phyloP scores from a whole-genome alignment of 352 stramenopile genomes.

The Phytophthora pinifolia region DNA sequence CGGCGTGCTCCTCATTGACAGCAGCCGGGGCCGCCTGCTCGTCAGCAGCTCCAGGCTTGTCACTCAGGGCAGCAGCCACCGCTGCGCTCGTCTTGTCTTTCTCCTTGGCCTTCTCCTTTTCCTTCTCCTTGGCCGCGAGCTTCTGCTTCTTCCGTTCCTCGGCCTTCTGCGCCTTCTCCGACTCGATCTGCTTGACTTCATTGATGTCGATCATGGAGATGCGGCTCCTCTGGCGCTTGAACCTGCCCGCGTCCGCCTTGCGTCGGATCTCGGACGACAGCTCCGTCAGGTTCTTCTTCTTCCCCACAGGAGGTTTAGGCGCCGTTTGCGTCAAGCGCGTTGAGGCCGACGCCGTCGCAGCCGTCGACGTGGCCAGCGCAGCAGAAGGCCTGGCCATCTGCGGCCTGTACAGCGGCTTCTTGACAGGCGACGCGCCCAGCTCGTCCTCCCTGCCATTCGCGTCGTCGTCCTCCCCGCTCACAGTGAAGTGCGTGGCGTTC shows the following conservation, averaged over 20 bases:
- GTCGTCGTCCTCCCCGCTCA: constrained; percentile 51
- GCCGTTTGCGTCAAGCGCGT: constrained; percentile 31
- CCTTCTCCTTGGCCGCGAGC: constrained; percentile 37
- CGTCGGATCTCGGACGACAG: constrained; percentile 81
- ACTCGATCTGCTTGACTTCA: constrained; percentile 88
- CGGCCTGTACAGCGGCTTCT: constrained; percentile 47
- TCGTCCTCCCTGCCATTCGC: constrained; percentile 29
- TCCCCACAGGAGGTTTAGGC: constrained; percentile 38
- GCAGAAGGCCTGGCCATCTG: constrained; percentile 41
- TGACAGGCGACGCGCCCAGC: constrained; percentile 28
- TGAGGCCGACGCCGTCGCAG: constrained; percentile 18
- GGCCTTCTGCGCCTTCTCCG: constrained; percentile 81
- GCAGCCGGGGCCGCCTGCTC: constrained; percentile 5
- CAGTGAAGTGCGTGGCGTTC: constrained; percentile 60
- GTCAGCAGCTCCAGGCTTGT: constrained; percentile 21
- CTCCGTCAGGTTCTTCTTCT: constrained; percentile 67
- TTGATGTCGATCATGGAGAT: constrained; percentile 90
- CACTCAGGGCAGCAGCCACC: constrained; percentile 6
- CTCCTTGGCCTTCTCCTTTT: constrained; percentile 39
- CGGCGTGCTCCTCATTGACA: constrained; percentile 36
- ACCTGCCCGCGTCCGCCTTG: constrained; percentile 77
- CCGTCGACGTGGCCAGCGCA: constrained; percentile 20
- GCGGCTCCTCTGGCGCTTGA: constrained; percentile 81
- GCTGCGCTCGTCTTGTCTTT: constrained; percentile 28
- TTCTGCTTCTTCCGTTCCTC: constrained; percentile 84